Conservation (phyloP, 2,329 filamentous ascomycete species). For the Thermoascus crustaceus region DNA sequence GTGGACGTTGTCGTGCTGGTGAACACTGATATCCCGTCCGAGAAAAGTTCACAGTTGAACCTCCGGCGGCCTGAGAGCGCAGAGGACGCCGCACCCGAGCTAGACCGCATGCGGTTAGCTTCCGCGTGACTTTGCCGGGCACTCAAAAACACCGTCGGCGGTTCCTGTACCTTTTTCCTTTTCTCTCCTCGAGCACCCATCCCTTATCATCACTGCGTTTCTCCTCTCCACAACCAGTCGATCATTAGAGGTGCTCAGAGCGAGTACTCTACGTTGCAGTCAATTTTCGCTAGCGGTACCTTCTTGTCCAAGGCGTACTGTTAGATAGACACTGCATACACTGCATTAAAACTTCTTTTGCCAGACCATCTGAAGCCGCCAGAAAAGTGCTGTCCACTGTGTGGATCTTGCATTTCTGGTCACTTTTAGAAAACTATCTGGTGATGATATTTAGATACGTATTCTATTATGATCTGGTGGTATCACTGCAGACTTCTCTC, state of each 20-base stretch:
- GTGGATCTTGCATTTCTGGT: too few relatives aligned
- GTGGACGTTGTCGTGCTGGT: slow-evolving; percentile 12
- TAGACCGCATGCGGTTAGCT: not conserved
- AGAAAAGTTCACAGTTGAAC: slow-evolving; percentile 34
- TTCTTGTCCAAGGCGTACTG: slow-evolving; percentile 73
- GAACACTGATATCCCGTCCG: slow-evolving; percentile 7
- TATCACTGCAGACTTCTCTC: too few relatives aligned
- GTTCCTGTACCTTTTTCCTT: slow-evolving; percentile 18
- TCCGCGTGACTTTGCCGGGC: slow-evolving; percentile 14
- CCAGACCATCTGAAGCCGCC: too few relatives aligned
- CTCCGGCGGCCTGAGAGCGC: not conserved
- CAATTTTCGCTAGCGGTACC: slow-evolving; percentile 99
- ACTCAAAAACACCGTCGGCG: slow-evolving; percentile 17
- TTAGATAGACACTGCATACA: slow-evolving; percentile 98
- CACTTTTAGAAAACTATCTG: too few relatives aligned
- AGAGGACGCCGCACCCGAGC: not conserved
- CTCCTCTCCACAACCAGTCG: slow-evolving; percentile 64
- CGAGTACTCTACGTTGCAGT: slow-evolving; percentile 54
- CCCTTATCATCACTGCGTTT: slow-evolving; percentile 93
- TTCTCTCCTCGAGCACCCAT: slow-evolving; percentile 58
- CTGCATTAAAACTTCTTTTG: too few relatives aligned
- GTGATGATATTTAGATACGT: too few relatives aligned
- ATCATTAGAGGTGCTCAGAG: slow-evolving; percentile 89
- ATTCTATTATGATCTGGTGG: too few relatives aligned
- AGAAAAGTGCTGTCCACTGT: too few relatives aligned